Conservation (phyloP, 164 flowering plant species). For the Vitis rupestris region DNA sequence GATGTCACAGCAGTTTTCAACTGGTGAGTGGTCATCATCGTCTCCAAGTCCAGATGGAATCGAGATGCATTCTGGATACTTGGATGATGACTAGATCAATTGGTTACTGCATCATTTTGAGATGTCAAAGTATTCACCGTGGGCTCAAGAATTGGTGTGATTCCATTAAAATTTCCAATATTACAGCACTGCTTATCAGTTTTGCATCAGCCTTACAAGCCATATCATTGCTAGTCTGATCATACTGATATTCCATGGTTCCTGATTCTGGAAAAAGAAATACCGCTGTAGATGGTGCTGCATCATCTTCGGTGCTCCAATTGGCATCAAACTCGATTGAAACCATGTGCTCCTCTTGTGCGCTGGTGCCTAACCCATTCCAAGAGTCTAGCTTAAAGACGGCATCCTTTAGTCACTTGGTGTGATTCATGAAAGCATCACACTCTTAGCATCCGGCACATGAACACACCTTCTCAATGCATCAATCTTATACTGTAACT, state of each 20-base stretch:
- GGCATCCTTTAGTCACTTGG: constrained; percentile 79
- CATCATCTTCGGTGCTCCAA: constrained; percentile 31
- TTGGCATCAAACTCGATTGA: constrained; percentile 21
- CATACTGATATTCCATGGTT: constrained; percentile 17
- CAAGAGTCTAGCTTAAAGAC: constrained; percentile 93
- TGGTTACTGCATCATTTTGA: no score
- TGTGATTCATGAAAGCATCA: constrained; percentile 95
- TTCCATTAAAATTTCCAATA: no score
- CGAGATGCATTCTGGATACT: constrained; percentile 48
- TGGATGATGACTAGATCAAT: no score
- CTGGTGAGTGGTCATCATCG: constrained; percentile 97
- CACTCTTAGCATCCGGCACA: constrained; percentile 84
- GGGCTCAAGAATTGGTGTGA: no score
- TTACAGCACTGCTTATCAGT: no score
- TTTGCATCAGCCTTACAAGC: background rate
- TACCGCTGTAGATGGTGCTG: constrained; percentile 11
- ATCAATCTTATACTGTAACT: constrained; percentile 84
- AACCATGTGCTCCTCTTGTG: constrained; percentile 10
- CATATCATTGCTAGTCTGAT: constrained; percentile 10
- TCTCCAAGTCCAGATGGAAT: constrained; percentile 89
- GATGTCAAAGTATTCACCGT: no score
- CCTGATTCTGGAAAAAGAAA: constrained; percentile 16
- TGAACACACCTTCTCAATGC: constrained; percentile 85
- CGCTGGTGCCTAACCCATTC: constrained; percentile 28
- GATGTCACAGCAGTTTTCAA: constrained; percentile 90